These are phyloP conservation scores for Talaromyces trachyspermus DNA, from an alignment of 495 filamentous ascomycete species.

Conservation along the genomic window DNA sequence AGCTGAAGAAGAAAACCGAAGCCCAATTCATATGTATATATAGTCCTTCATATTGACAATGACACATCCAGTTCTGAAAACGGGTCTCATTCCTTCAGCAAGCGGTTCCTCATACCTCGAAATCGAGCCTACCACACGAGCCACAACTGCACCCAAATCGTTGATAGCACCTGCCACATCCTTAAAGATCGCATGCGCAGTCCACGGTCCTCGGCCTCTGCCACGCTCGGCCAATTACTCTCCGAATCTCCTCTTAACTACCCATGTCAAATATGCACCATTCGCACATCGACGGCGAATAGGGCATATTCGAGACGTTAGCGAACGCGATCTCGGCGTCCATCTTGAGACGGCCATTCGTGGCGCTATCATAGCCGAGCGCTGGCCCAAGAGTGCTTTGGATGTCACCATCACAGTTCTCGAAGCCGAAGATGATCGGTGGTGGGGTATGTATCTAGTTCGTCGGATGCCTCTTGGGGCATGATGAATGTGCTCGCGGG, in stretches of 20 bases:
- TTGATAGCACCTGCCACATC: slow-evolving; percentile 48
- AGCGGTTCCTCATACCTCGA: slow-evolving; percentile 93
- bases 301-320: slow-evolving; percentile 79
- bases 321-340: slow-evolving; percentile 81
- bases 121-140: slow-evolving; percentile 54
- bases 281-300: slow-evolving; percentile 78
- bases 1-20: too few relatives aligned
- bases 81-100: slow-evolving; percentile 85
- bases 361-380: slow-evolving; percentile 81
- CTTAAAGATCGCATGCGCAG: slow-evolving; percentile 82
- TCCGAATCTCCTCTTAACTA: slow-evolving; percentile 81
- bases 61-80: slow-evolving; percentile 69
- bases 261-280: slow-evolving; percentile 91
- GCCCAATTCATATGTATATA: too few relatives aligned
- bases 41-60: too few relatives aligned
- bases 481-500: slow-evolving; percentile 88
- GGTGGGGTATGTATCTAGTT: slow-evolving; percentile 46
- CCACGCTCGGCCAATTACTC: slow-evolving; percentile 84
- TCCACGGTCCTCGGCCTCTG: slow-evolving; percentile 87
- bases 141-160: slow-evolving; percentile 36
- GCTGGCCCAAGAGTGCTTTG: slow-evolving; percentile 94
- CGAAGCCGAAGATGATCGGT: slow-evolving; percentile 76
- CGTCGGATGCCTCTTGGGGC: slow-evolving; percentile 53
- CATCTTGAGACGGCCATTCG: slow-evolving; percentile 86
- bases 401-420: slow-evolving; percentile 88